A percentile compares a stretch with the other conserved stretches of the same genome.
These are phyloP conservation scores for Carex sylvatica DNA, from an alignment of 202 grass and related monocot genomes.

Conservation along the genomic window DNA sequence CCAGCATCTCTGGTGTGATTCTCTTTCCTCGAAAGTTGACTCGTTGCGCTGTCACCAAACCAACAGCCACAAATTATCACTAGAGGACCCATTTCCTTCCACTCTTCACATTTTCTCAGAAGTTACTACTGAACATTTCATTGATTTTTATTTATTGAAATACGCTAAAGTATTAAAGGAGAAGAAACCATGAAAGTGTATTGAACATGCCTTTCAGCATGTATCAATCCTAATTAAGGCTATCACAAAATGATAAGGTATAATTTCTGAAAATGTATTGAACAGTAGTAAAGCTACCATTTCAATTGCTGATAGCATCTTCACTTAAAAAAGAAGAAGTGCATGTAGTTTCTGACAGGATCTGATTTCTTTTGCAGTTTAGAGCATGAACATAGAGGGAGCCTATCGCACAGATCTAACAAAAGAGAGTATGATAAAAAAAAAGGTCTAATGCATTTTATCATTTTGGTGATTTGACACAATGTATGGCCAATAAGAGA, in stretches of 20 bases:
- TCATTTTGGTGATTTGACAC: conserved; percentile 20
- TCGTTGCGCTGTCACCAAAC: no score
- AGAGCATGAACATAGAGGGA: background rate
- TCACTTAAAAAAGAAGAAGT: background rate
- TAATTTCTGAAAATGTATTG: background rate
- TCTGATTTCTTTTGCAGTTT: background rate
- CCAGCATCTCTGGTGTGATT: no score
- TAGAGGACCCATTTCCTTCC: no score
- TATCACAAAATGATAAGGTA: background rate
- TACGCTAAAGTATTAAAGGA: background rate
- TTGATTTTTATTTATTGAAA: background rate
- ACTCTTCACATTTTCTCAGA: background rate
- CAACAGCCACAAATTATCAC: no score
- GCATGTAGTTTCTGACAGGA: background rate
- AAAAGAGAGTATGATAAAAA: background rate
- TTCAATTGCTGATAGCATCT: background rate
- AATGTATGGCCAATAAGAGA: background rate
- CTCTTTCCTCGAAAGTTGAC: no score
- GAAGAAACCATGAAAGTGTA: background rate
- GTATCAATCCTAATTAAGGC: background rate
- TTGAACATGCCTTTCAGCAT: background rate
- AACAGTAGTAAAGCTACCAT: background rate
- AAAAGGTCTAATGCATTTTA: background rate
- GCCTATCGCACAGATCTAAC: background rate
- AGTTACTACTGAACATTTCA: no score